Percentiles rank a stretch among this genome's conserved stretches.
Evolutionary conservation across 768 basidiomycete genomes (phyloP).

Genomic region (Trametes villosa): DNA sequence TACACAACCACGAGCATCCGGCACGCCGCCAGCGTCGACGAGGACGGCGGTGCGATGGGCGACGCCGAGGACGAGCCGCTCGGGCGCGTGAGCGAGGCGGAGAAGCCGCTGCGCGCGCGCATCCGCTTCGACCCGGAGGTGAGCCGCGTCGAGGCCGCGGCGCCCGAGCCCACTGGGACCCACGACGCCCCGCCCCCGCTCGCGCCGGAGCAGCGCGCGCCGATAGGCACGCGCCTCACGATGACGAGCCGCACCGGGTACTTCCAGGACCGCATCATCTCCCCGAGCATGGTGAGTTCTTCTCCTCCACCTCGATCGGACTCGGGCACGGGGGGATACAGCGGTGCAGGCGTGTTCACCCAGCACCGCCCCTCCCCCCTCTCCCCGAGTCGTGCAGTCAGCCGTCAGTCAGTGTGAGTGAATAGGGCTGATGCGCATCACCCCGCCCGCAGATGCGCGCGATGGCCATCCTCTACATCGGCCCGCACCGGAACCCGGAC

Average conservation of each 20-base stretch:
- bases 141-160: slow-evolving; percentile 11
- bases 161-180: background rate
- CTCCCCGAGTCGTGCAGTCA: background rate
- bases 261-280: slow-evolving; percentile 92
- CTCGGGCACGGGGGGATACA: background rate
- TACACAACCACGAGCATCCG: slow-evolving; percentile 21
- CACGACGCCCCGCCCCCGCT: background rate
- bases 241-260: slow-evolving; percentile 96
- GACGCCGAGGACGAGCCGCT: slow-evolving; percentile 51
- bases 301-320: slow-evolving; percentile 7
- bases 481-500: slow-evolving; percentile 91
- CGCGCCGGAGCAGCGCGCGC: slow-evolving; percentile 36
- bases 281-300: slow-evolving; percentile 89
- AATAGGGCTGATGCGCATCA: slow-evolving; percentile 16
- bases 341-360: background rate
- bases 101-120: slow-evolving; percentile 75
- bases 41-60: slow-evolving; percentile 48
- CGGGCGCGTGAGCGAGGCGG: slow-evolving; percentile 57
- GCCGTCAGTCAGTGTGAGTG: too few species aligned
- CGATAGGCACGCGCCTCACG: slow-evolving; percentile 85
- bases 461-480: slow-evolving; percentile 97
- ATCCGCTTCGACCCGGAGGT: slow-evolving; percentile 51
- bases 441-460: slow-evolving; percentile 84
- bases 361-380: background rate
- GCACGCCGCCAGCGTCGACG: slow-evolving; percentile 8